Evolutionary conservation across 352 stramenopile genomes (phyloP), one percentile per base, ranked within the genome.

Genomic region (Phytophthora agathidicida): DNA sequence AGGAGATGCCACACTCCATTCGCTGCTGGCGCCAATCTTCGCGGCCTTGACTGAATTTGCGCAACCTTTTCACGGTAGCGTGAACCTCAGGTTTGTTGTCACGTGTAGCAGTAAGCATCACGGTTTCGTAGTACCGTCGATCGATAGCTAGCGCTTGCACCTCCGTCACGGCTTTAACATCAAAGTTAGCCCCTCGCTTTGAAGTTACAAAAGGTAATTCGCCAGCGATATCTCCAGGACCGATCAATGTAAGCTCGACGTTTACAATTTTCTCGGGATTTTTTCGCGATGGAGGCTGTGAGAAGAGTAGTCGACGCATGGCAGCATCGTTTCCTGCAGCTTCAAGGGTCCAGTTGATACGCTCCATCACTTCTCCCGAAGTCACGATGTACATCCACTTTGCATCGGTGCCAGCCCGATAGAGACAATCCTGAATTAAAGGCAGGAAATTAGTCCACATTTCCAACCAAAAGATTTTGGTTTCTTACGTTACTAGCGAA

Each of bases 301-400:
- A 58, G 13, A 72, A 61, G 14, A 73, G 37, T 22, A 75, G 48
- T 16, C 46, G 45, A 4, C 67, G 61, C 52, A 70, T 61, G 0
- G 72, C 23, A 28, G 61, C 44, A 27, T 53, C 63, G 13, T 46
- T 48, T 20, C 54, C 56, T 28, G 49, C 43, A 20, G 44, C 36
- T 43, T 77, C 53, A 24, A 85, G 55, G 4, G 70, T 78, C 65
- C 75, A 86, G 58, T 88, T 90, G 17, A 86, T 63, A 5, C 80
- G 76, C 54, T 92, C 83, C 28, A 87, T 74, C 8, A 87, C 76
- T 58, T 92, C 83, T 9, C 83, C 83, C 0, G 74, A 70, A 17
- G 81, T 86, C 22, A 92, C 68, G 44, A 92, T 79, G 42, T 77
- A 92, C 74, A 92, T 83, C 71, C 76, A 88, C 52, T 87, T 90